Evolutionary conservation across 2,329 filamentous ascomycete genomes (phyloP), one percentile per base, ranked within the genome.

Genomic region (Fusarium sulawesiense): DNA sequence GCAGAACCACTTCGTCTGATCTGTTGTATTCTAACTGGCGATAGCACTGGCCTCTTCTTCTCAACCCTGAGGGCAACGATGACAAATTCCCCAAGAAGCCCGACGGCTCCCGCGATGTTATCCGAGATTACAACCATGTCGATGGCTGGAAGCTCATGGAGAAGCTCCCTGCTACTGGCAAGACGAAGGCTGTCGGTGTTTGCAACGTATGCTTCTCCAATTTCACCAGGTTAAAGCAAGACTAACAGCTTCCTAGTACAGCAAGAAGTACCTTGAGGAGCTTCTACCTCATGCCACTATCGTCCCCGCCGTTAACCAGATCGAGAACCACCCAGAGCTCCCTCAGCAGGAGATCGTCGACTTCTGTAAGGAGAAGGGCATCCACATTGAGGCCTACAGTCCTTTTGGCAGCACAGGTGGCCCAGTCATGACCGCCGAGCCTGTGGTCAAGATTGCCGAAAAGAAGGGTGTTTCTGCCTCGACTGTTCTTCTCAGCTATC

Each of bases 91-190:
- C 93, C 72, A 93, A 90, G 79, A 88, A 88, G 54, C 82, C 88
- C 16, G 91, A 95, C 77, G 93, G 93, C 69, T 86, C 85, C 47
- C 89, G 93, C 68, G 93, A 97, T 78, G 88, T 96, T 57, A 85
- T 91, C 76, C 85, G 81, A 74, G 84, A 83, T 70, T 90, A 91
- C 84, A 89, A 89, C 73, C 92, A 95, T 79, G 82, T 92, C 70
- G 85, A 92, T 63, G 93, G 92, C 51, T 97, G 92, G 92, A 90
- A 90, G 82, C 87, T 86, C 78, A 90, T 93, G 86, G 92, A 93
- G 83, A 86, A 85, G 68, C 82, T 93, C 7, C 82, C 91, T 8
- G 79, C 80, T 9, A 85, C 87, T 0, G 89, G 89, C 71, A 90
- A 89, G 80, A 80, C 83, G 62, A 82, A 80, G 76, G 83, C 81